Base-by-base conservation (phyloP, 139 green algal species). In the Chlamydomonas eustigma region DNA sequence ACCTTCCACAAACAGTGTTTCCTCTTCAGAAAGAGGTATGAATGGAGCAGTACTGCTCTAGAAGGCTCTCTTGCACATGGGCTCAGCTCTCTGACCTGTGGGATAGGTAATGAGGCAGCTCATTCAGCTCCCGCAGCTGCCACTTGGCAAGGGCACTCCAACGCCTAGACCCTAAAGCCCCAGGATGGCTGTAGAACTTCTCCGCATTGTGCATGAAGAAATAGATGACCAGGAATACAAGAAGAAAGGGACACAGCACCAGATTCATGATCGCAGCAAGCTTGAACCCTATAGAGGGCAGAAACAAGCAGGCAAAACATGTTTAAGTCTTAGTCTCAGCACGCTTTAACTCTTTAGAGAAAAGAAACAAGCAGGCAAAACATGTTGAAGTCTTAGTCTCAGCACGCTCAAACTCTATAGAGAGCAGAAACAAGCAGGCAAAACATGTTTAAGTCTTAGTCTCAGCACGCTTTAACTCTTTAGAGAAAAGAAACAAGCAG, bases 161-260 rank as follows among this genome's bases (percentile, higher is more conserved):
- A 33, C 88, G 81, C 33, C 76, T 34, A 2, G 73, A 64, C 4
- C 50, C 30, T 4, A 76, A 8, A 39, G 51, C 3, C 70, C 78
- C 78, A 32, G 95, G 94, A 75, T 95, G 89, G 73, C 92, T 85
- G 85, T 98, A 98, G 64, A 98, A 91, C 44, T 82, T 75, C 86
- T 98, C 94, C 0, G 94, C 94, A 64, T 98, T 92, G 69, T 86
- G 88, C 84, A 99, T 88, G 80, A 97, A 93, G 81, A 97, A 97
- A 84, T 97, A 94, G 44, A 95, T 94, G 39, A 97, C 71, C 79
- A 98, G 84, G 83, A 97, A 97, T 24, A 95, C 78, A 6, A 95
- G 78, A 32, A 98, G 73, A 77, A 98, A 98, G 70, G 95, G 95
- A 1, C 91, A 91, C 12, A 97, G 71, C 12, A 89, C 38, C 63